phyloP scores from a whole-genome alignment of 2,329 filamentous ascomycete species.

The Stagonosporopsis cucurbitacearum region DNA sequence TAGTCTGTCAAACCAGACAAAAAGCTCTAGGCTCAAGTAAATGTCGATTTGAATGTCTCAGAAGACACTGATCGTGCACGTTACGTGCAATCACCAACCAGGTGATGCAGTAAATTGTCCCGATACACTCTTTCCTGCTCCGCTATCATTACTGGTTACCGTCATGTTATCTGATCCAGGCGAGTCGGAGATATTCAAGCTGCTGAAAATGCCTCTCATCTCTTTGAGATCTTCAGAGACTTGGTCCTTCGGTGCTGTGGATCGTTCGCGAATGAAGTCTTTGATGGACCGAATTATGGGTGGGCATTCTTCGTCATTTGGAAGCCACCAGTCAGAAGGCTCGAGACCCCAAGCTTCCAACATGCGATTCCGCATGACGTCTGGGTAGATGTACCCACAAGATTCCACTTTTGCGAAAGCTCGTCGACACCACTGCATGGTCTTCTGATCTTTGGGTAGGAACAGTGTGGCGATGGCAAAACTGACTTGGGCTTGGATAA shows the following conservation, averaged over 20 bases:
- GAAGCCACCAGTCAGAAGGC: conserved; percentile 86
- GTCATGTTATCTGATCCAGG: conserved; percentile 39
- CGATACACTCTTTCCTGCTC: background rate
- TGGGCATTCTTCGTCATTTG: conserved; percentile 77
- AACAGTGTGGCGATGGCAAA: conserved; percentile 80
- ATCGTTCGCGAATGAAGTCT: conserved; percentile 80
- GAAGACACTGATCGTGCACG: background rate
- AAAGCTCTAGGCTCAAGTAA: background rate
- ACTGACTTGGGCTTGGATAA: conserved; percentile 76
- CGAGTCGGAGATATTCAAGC: conserved; percentile 47
- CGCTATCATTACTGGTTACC: conserved; percentile 32
- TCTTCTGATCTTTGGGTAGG: conserved; percentile 74
- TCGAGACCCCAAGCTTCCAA: conserved; percentile 76
- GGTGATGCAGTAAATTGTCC: conserved; percentile 6
- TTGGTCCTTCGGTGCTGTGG: conserved; percentile 57
- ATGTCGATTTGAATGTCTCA: background rate
- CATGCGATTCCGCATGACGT: conserved; percentile 75
- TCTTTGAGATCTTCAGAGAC: conserved; percentile 71
- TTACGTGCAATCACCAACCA: conserved; percentile 3
- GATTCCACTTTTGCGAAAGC: conserved; percentile 81
- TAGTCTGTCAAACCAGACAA: background rate
- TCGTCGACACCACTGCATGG: conserved; percentile 79
- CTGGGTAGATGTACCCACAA: conserved; percentile 85
- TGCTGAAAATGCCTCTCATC: conserved; percentile 71
- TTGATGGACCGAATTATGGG: conserved; percentile 78